Base-by-base conservation (phyloP, 1,139 yeast species). In the Geotrichum reessii region DNA sequence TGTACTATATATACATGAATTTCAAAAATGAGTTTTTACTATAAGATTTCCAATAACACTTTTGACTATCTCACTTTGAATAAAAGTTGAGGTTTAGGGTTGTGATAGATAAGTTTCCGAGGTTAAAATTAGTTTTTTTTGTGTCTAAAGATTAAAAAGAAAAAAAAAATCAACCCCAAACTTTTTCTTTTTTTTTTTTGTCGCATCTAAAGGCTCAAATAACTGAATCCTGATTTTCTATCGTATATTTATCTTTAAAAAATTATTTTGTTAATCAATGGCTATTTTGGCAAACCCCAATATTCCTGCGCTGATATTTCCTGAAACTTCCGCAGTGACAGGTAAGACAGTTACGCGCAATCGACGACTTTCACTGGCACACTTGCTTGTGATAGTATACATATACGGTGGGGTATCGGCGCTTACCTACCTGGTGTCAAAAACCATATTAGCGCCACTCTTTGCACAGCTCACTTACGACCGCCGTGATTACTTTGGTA, bases 381-480 rank as follows among this genome's bases (percentile, higher is more conserved):
- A 67, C 31, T 65, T 73, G 44, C 60, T 72, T 3, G 69, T 70
- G 1, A 57, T 73, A 12, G 57, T 70, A 17, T 73, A 73, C 57
- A 61, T 67, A 4, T 73, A 70, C 59, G 76, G 75, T 1, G 76
- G 76, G 1, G 63, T 68, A 4, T 63, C 72, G 7, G 72, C 71
- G 0, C 58, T 70, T 21, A 50, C 69, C 1, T 72, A 70, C 17
- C 52, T 72, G 1, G 56, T 72, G 19, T 69, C 74, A 48, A 71
- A 71, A 61, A 66, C 71, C 52, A 63, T 73, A 12, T 59, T 73
- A 19, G 62, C 63, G 25, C 76, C 76, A 22, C 66, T 73, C 54
- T 68, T 71, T 50, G 67, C 65, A 22, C 74, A 73, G 61, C 70
- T 73, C 9, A 66, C 73, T 1, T 65, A 58, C 27, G 74, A 71